These are phyloP conservation scores for Xylaria bambusicola DNA, from an alignment of 495 filamentous ascomycete species.

Conservation along the genomic window DNA sequence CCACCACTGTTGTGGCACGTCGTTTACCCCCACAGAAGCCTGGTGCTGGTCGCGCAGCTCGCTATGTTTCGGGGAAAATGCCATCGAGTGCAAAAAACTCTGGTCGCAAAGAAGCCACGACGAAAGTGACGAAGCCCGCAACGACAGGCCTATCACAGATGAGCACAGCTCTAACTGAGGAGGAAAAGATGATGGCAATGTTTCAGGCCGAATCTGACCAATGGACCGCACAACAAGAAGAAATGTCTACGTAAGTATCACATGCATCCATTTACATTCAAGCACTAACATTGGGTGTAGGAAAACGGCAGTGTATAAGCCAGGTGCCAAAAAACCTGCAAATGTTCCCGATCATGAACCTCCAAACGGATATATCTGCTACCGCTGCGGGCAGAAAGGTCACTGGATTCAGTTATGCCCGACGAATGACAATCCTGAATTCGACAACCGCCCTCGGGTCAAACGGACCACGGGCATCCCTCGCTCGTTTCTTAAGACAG, in stretches of 20 bases:
- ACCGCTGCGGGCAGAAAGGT: constrained; percentile 96
- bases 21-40: constrained; percentile 79
- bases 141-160: constrained; percentile 61
- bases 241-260: constrained; percentile 84
- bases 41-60: constrained; percentile 83
- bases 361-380: constrained; percentile 91
- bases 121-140: constrained; percentile 58
- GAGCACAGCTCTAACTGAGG: constrained; percentile 77
- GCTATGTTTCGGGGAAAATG: constrained; percentile 97
- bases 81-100: constrained; percentile 83
- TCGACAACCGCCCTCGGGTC: constrained; percentile 84
- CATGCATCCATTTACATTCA: background rate
- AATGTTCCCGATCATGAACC: constrained; percentile 89
- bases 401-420: constrained; percentile 98
- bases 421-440: constrained; percentile 95
- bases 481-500: constrained; percentile 84
- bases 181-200: constrained; percentile 87
- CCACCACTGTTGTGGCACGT: constrained; percentile 87
- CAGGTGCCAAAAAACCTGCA: constrained; percentile 60
- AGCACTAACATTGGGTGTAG: constrained; percentile 45
- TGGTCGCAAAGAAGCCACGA: constrained; percentile 63
- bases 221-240: constrained; percentile 85
- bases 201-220: constrained; percentile 81
- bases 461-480: constrained; percentile 97
- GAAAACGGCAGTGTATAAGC: constrained; percentile 55